A percentile compares a stretch with the other conserved stretches of the same genome.
Evolutionary conservation across 1,284 basidiomycete species (phyloP).

Genomic region (Leccinum subfulvum): DNA sequence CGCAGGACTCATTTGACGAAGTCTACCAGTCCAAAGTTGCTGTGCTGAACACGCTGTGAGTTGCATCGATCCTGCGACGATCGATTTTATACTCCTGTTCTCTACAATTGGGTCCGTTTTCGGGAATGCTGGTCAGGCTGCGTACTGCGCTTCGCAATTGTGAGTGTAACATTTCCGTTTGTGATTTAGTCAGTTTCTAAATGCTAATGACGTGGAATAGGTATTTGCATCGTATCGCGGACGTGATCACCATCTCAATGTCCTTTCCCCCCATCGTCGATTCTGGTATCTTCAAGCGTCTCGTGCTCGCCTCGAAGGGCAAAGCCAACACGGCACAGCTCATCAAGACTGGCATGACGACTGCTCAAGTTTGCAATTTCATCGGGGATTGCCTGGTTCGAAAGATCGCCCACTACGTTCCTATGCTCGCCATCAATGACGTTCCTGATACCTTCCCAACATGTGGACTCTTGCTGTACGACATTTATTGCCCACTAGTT

Average conservation of each 20-base stretch:
- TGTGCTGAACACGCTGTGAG: conserved; percentile 26
- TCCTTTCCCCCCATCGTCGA: conserved; percentile 36
- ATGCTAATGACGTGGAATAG: conserved; percentile 13
- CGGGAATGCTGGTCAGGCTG: conserved; percentile 35
- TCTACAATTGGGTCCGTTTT: conserved; percentile 35
- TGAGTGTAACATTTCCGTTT: conserved; percentile 6
- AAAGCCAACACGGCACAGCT: conserved; percentile 32
- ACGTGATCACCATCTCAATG: conserved; percentile 30
- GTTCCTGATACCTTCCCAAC: conserved; percentile 25
- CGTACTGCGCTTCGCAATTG: conserved; percentile 33
- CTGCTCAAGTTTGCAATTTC: conserved; percentile 32
- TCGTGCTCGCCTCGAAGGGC: conserved; percentile 26
- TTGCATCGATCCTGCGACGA: conserved; percentile 24
- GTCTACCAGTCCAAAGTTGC: conserved; percentile 34
- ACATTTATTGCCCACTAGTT: conserved; percentile 25
- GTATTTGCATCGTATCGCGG: conserved; percentile 31
- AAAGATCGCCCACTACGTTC: conserved; percentile 32
- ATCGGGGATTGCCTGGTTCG: conserved; percentile 32
- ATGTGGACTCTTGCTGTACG: conserved; percentile 28
- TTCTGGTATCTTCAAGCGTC: conserved; percentile 33
- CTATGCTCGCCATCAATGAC: conserved; percentile 28
- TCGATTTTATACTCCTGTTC: conserved; percentile 35
- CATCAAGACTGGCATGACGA: conserved; percentile 33
- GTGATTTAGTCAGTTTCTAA: not conserved
- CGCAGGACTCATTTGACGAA: conserved; percentile 32